A percentile compares a stretch with the other conserved stretches of the same genome.
Evolutionary conservation across 169 alveolate genomes (phyloP).

Genomic region (Plasmodium knowlesi): DNA sequence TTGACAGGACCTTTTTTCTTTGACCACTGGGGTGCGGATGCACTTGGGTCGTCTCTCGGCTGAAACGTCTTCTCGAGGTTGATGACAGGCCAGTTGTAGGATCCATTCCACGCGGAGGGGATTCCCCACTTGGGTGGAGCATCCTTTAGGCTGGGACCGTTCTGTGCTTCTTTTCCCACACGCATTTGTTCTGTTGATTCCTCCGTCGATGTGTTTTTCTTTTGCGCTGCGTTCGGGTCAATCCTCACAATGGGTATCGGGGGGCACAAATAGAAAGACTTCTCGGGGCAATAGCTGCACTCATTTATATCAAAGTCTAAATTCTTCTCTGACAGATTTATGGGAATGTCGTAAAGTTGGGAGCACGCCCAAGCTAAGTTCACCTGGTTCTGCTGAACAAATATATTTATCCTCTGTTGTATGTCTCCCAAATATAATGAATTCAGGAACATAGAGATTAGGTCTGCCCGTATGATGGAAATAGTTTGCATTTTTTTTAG

Average conservation of each 20-base stretch:
- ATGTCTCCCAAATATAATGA: conserved; percentile 84
- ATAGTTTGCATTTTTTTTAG: conserved; percentile 81
- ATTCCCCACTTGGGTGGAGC: not conserved
- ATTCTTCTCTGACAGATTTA: conserved; percentile 71
- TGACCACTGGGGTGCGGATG: not conserved
- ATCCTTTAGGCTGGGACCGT: not conserved
- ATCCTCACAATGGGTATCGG: conserved; percentile 63
- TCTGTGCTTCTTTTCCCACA: not conserved
- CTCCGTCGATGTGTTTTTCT: not conserved
- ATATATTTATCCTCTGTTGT: conserved; percentile 86
- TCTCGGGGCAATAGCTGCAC: conserved; percentile 23
- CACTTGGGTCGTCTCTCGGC: not conserved
- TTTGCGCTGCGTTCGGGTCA: not conserved
- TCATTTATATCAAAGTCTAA: conserved; percentile 68
- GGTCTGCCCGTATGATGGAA: conserved; percentile 81
- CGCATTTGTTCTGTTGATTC: not conserved
- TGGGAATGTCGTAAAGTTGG: conserved; percentile 78
- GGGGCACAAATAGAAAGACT: conserved; percentile 54
- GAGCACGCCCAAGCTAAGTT: conserved; percentile 85
- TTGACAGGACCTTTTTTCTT: not conserved
- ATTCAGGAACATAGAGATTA: conserved; percentile 85
- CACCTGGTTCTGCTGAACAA: conserved; percentile 87
- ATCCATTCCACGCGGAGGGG: conserved; percentile 14
- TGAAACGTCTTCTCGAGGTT: conserved; percentile 4
- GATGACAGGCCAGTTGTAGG: conserved; percentile 66